Base-by-base conservation (phyloP, 345 rosid species). In the Citrus mangshanensis region DNA sequence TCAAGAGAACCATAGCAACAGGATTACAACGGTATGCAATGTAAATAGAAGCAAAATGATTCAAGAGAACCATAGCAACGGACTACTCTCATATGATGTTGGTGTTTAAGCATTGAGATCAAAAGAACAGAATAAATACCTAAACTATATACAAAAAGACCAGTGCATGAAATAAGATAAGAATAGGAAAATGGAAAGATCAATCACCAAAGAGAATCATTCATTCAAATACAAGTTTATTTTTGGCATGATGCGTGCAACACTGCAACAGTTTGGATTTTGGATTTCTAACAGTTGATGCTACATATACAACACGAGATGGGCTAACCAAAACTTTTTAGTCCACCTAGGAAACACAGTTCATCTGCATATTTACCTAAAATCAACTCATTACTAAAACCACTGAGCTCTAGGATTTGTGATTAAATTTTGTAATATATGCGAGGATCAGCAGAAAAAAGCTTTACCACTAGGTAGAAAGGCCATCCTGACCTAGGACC, bases 231-330 rank as follows among this genome's bases (percentile, higher is more conserved):
- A 46, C 1, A 46, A 46, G 51, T 46, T 46, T 12, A 13, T 46
- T 46, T 46, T 46, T 12, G 18, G 51, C 51, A 12, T 46, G 18
- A 46, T 3, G 51, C 1, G 18, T 3, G 51, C 51, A 46, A 46
- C 18, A 46, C 18, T 46, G 51, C 51, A 46, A 12, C 14, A 46
- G 0, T 13, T 46, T 46, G 4, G 18, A 0, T 0, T 46, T 0
- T 46, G 27, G 2, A 56, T 32, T 6, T n/a, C 7, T 21, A 60
- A 63, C 19, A 62, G 16, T 40, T 61, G 56, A 24, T 19, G 28
- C 54, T 30, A 62, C 25, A 28, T 42, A 49, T 2, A 5, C 25
- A 74, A 37, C 46, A 49, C 55, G 0, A 21, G 51, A 28, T 46
- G 55, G 35, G 0, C 65, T 28, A 59, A 37, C 58, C 49, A 55